Evolutionary conservation across 352 stramenopile species (phyloP).

Genomic region (Pythium brassicae): DNA sequence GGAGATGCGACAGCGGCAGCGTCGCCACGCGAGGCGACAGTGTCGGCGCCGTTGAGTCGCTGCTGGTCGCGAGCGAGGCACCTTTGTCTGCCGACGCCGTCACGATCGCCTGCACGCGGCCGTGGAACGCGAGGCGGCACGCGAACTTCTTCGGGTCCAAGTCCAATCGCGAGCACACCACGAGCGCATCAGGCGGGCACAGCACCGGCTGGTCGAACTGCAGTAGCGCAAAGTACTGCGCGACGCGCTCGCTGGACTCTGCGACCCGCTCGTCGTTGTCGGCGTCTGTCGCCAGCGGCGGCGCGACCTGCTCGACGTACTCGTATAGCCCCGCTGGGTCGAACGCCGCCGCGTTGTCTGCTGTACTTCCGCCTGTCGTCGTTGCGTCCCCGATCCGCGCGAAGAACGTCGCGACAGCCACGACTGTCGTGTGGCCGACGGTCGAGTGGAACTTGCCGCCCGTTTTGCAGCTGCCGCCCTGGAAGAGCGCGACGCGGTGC

Average conservation of each 20-base stretch:
- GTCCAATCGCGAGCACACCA: conserved; percentile 78
- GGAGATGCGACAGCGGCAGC: conserved; percentile 26
- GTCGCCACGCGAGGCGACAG: conserved; percentile 9
- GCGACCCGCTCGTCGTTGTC: not conserved
- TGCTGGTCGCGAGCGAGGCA: not conserved
- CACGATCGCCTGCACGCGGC: conserved; percentile 38
- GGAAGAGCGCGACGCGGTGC: conserved; percentile 58
- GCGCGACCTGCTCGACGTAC: conserved; percentile 30
- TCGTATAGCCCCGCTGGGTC: conserved; percentile 35
- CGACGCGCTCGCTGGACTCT: not conserved
- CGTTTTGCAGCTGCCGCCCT: conserved; percentile 36
- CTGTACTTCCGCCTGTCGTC: not conserved
- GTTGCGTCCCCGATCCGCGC: conserved; percentile 12
- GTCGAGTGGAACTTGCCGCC: conserved; percentile 71
- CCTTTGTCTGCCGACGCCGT: conserved; percentile 1
- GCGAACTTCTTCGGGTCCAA: conserved; percentile 50
- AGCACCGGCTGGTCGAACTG: conserved; percentile 68
- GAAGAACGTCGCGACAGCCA: conserved; percentile 67
- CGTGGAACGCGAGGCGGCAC: conserved; percentile 77
- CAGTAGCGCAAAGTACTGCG: conserved; percentile 36
- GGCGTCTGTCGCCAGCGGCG: conserved; percentile 8
- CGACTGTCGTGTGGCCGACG: conserved; percentile 71
- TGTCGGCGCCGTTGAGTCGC: conserved; percentile 5
- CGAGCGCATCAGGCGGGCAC: conserved; percentile 38
- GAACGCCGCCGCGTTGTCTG: conserved; percentile 17